These are phyloP conservation scores for Taiozyma sp. DNA, from an alignment of 1,139 yeast genomes.

Conservation along the genomic window DNA sequence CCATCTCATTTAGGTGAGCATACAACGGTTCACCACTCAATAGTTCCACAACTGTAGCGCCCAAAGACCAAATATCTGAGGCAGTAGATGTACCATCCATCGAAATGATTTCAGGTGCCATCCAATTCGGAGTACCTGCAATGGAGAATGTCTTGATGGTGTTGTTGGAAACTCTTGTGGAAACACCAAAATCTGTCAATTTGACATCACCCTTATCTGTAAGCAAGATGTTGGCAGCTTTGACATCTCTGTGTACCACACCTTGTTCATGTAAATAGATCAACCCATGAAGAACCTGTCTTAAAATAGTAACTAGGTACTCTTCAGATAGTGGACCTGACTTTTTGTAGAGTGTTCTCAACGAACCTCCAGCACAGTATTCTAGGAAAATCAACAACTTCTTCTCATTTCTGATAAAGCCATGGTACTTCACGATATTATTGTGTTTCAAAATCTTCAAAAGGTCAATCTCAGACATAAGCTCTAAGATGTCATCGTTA, in stretches of 20 bases:
- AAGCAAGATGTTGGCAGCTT: slow-evolving; percentile 89
- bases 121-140: slow-evolving; percentile 99
- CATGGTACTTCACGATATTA: slow-evolving; percentile 87
- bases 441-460: slow-evolving; percentile 78
- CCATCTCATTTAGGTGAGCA: slow-evolving; percentile 75
- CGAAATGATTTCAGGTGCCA: slow-evolving; percentile 97
- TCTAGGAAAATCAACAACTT: slow-evolving; percentile 73
- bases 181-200: slow-evolving; percentile 96
- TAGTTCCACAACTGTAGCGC: slow-evolving; percentile 87
- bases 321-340: slow-evolving; percentile 51
- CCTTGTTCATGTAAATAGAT: slow-evolving; percentile 81
- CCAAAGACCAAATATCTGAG: slow-evolving; percentile 91
- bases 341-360: slow-evolving; percentile 58
- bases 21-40: slow-evolving; percentile 88
- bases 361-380: slow-evolving; percentile 83
- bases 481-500: slow-evolving; percentile 49
- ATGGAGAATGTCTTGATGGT: slow-evolving; percentile 65
- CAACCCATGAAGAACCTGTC: slow-evolving; percentile 73
- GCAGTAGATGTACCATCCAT: slow-evolving; percentile 86
- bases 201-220: slow-evolving; percentile 82
- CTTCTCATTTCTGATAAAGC: slow-evolving; percentile 68
- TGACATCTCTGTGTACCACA: slow-evolving; percentile 90
- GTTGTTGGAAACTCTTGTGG: slow-evolving; percentile 76
- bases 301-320: slow-evolving; percentile 54
- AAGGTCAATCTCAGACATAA: slow-evolving; percentile 83